Percentiles rank a stretch among this genome's conserved stretches.
phyloP scores from a whole-genome alignment of 805 yeast species.

The Clavispora asparagi region DNA sequence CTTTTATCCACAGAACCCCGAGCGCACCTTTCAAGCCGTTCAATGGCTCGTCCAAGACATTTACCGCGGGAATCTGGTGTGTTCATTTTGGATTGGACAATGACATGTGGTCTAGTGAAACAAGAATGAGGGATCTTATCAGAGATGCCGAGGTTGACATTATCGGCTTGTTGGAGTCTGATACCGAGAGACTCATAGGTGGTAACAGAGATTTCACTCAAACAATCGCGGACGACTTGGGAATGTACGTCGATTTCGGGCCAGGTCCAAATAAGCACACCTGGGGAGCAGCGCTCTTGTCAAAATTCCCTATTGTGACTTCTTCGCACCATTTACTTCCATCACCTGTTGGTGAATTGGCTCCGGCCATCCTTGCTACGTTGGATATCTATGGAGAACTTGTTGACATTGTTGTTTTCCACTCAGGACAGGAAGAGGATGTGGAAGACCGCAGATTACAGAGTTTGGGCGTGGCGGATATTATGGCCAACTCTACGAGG shows the following conservation, averaged over 20 bases:
- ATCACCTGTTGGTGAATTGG: constrained; percentile 95
- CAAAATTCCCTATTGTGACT: constrained; percentile 88
- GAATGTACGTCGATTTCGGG: constrained; percentile 93
- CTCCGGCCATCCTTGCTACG: constrained; percentile 97
- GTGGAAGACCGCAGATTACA: constrained; percentile 89
- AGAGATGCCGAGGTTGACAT: constrained; percentile 86
- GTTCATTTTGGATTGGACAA: constrained; percentile 96
- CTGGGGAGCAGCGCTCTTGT: constrained; percentile 92
- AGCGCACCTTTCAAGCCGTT: constrained; percentile 60
- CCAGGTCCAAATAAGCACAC: constrained; percentile 98
- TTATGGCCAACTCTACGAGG: constrained; percentile 77
- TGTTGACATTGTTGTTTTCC: constrained; percentile 95
- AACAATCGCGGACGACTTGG: constrained; percentile 83
- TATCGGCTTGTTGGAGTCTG: constrained; percentile 85
- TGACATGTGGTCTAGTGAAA: constrained; percentile 96
- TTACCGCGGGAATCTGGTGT: constrained; percentile 98
- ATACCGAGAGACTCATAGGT: constrained; percentile 89
- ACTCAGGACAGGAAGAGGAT: constrained; percentile 97
- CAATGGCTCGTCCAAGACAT: constrained; percentile 49
- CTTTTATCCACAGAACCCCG: constrained; percentile 53
- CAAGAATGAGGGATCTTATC: constrained; percentile 79
- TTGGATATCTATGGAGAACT: constrained; percentile 81
- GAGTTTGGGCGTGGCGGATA: constrained; percentile 63
- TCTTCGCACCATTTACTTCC: constrained; percentile 91
- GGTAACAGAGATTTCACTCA: constrained; percentile 95